Base-by-base conservation (phyloP, 495 filamentous ascomycete species). In the Aspergillus campestris region DNA sequence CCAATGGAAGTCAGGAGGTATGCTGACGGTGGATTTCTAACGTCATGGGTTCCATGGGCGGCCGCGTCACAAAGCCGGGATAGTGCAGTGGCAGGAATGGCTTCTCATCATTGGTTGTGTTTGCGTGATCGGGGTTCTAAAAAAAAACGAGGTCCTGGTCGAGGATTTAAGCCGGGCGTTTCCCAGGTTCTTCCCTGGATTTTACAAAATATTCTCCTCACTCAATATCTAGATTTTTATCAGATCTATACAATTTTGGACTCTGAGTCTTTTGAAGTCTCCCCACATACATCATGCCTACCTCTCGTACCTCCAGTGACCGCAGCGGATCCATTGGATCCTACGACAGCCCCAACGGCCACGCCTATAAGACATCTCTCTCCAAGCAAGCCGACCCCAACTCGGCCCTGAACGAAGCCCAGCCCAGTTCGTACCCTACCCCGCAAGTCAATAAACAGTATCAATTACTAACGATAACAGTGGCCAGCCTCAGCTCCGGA, bases 321-420 rank as follows among this genome's bases (percentile, higher is more conserved):
- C 57, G 55, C 31, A 52, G 51, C 45, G 59, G 55, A 34, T 62
- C 61, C 5, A 42, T 60, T 15, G 34, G 57, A 33, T 62, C 60
- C 15, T 44, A 50, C 13, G 50, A 60, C n/a, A 52, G 52, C 40
- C 50, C 47, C 42, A 55, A 58, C 38, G 50, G 59, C n/a, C 50
- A 51, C 40, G 50, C 47, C 42, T 54, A 58, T 36, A 90, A 89
- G 66, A 70, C 76, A 30, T 71, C 78, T 33, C 72, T 72, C 34
- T 74, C 81, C 50, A 69, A 83, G 54, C 95, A 94, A 65, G 79
- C 86, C 5, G 87, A 96, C 61, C 92, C 90, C n/a, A 87, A 83
- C 31, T 66, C 82, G 58, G 90, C 90, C 32, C 81, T 96, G 52
- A 81, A 77, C 44, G 90, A 95, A 59, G 79, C 74, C 11, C 87